A percentile compares a stretch with the other conserved stretches of the same genome.
These are phyloP conservation scores for Lactarius sanguifluus DNA, from an alignment of 768 basidiomycete species.

Conservation along the genomic window DNA sequence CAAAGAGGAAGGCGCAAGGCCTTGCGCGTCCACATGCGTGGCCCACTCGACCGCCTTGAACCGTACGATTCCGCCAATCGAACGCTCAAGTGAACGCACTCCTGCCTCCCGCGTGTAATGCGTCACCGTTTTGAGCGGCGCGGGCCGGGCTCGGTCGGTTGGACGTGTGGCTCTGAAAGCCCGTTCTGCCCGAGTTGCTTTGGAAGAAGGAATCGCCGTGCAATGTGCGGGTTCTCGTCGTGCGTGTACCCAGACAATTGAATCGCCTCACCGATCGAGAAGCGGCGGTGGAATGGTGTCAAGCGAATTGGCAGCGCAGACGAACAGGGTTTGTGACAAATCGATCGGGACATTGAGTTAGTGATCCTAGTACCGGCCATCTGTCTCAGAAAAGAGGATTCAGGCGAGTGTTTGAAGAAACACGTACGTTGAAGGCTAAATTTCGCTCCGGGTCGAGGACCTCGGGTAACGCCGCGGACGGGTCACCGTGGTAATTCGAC, in stretches of 20 bases:
- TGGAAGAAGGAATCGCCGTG: conserved; percentile 81
- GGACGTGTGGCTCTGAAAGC: conserved; percentile 57
- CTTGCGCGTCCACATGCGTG: conserved; percentile 50
- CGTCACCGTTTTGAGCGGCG: conserved; percentile 68
- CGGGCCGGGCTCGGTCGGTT: conserved; percentile 68
- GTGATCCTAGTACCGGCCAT: conserved; percentile 60
- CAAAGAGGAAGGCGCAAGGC: conserved; percentile 30
- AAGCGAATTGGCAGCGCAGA: conserved; percentile 88
- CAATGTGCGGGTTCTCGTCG: conserved; percentile 90
- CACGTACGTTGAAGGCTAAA: conserved; percentile 69
- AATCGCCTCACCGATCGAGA: conserved; percentile 82
- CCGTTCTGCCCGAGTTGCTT: conserved; percentile 85
- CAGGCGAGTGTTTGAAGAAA: conserved; percentile 12
- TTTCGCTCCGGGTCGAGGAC: conserved; percentile 96
- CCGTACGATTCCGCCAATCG: conserved; percentile 85
- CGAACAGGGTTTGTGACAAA: conserved; percentile 84
- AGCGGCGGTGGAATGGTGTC: conserved; percentile 88
- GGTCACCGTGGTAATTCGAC: conserved; percentile 89
- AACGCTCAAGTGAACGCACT: conserved; percentile 85
- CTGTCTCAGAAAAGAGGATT: background rate
- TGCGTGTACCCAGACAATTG: conserved; percentile 84
- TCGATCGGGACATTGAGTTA: conserved; percentile 89
- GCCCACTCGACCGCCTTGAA: conserved; percentile 93
- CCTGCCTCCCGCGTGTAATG: conserved; percentile 90
- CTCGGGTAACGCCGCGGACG: conserved; percentile 85